Base-by-base conservation (phyloP, 495 filamentous ascomycete genomes). In the Penicillium mononematosum region DNA sequence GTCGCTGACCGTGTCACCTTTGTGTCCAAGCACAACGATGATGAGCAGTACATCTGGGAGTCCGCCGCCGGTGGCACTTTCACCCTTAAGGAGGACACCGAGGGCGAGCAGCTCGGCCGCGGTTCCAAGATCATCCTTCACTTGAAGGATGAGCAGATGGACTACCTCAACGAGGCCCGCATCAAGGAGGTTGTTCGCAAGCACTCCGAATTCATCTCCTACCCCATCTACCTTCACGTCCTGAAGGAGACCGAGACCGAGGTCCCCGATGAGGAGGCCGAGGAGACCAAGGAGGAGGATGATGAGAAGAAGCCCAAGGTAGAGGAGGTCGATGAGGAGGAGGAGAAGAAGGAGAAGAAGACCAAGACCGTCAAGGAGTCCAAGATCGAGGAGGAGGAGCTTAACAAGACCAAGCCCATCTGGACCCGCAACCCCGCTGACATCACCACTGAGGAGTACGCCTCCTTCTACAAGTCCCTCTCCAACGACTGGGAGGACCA, bases 101-200 rank as follows among this genome's bases (percentile, higher is more conserved):
- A 96, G 67, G 88, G 91, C 62, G 89, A 92, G 81, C 88, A 81
- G 55, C 81, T 98, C 61, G 91, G 90, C 68, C 95, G 94, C 73
- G 94, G 94, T 74, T 92, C 92, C 74, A 93, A 94, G 86, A 94
- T 98, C 70, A 86, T 98, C 78, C 90, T 98, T 53, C 88, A 98
- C 83, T 82, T 98, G 67, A 98, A 98, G 88, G 94, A 98, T 70
- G 94, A 98, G 86, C 94, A 98, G 82, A 83, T 78, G 58, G 94
- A 98, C 77, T 98, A 96, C 84, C 86, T 98, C 68, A 93, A 97
- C 78, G 93, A 97, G 86, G 85, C 85, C 83, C 92, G 93, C 84
- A 91, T 98, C 83, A 98, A 98, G 89, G 94, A 98, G 85, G 92
- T 98, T 61, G 91, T 98, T 80, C 97, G 97, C 91, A 98, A 98